Conservation (phyloP, 495 filamentous ascomycete species). For the Penicillium waksmanii region DNA sequence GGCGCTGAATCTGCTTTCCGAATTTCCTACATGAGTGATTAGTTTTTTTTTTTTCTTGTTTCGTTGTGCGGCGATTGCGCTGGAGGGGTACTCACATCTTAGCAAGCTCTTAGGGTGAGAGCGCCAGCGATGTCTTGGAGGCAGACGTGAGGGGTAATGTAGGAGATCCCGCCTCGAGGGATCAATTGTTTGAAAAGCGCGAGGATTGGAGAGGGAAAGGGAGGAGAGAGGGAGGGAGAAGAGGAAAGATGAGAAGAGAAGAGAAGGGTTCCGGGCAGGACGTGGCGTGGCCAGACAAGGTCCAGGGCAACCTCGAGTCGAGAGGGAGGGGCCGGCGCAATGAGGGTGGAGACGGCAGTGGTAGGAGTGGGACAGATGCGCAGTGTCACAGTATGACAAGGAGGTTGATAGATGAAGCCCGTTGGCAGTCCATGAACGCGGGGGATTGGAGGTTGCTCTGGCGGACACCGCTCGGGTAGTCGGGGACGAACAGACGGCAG, state of each 20-base stretch:
- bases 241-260: no score
- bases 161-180: not conserved
- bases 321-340: slow-evolving; percentile 16
- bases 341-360: slow-evolving; percentile 22
- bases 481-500: not conserved
- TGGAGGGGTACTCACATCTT: slow-evolving; percentile 37
- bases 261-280: no score
- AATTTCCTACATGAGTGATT: slow-evolving; percentile 76
- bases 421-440: slow-evolving; percentile 13
- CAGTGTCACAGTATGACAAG: slow-evolving; percentile 21
- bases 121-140: slow-evolving; percentile 16
- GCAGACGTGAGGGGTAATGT: not conserved
- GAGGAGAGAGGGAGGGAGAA: slow-evolving; percentile 8
- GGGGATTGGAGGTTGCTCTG: not conserved
- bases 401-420: not conserved
- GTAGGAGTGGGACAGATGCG: slow-evolving; percentile 25
- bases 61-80: not conserved
- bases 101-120: slow-evolving; percentile 25
- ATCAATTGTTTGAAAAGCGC: slow-evolving; percentile 7
- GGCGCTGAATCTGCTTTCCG: slow-evolving; percentile 98
- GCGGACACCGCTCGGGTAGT: not conserved
- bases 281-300: slow-evolving; percentile 5
- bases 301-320: slow-evolving; percentile 13
- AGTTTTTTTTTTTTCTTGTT: no score
- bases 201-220: slow-evolving; percentile 7